A percentile compares a stretch with the other conserved stretches of the same genome.
phyloP scores from a whole-genome alignment of 805 yeast genomes.

The Cyberlindnera sargentensis region DNA sequence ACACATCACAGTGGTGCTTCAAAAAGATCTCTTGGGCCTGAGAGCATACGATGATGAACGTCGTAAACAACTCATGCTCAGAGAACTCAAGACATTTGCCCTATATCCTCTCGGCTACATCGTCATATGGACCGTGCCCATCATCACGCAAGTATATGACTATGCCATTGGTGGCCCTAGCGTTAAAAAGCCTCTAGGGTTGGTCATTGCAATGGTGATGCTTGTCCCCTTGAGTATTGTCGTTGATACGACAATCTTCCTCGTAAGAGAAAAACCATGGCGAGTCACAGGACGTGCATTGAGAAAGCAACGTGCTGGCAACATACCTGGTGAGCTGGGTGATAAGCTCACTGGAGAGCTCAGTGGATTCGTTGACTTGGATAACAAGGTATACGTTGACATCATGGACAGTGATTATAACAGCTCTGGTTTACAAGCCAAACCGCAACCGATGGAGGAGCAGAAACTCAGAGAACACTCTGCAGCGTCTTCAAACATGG shows the following conservation, averaged over 20 bases:
- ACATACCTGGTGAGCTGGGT: neutral
- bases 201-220: constrained; percentile 41
- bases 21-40: constrained; percentile 16
- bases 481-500: no score
- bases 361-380: neutral
- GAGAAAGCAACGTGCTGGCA: neutral
- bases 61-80: constrained; percentile 8
- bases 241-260: constrained; percentile 68
- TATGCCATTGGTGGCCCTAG: neutral
- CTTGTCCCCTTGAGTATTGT: constrained; percentile 75
- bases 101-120: constrained; percentile 20
- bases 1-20: constrained; percentile 5
- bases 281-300: constrained; percentile 3
- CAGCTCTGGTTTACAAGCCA: no score
- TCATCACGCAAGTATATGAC: constrained; percentile 11
- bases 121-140: constrained; percentile 15
- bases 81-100: constrained; percentile 16
- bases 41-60: constrained; percentile 5
- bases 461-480: no score
- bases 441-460: no score
- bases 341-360: neutral
- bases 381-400: no score
- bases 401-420: no score
- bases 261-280: constrained; percentile 79
- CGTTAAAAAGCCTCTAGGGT: constrained; percentile 5